Conservation (phyloP, 352 stramenopile genomes). For the Phytophthora parvispora region DNA sequence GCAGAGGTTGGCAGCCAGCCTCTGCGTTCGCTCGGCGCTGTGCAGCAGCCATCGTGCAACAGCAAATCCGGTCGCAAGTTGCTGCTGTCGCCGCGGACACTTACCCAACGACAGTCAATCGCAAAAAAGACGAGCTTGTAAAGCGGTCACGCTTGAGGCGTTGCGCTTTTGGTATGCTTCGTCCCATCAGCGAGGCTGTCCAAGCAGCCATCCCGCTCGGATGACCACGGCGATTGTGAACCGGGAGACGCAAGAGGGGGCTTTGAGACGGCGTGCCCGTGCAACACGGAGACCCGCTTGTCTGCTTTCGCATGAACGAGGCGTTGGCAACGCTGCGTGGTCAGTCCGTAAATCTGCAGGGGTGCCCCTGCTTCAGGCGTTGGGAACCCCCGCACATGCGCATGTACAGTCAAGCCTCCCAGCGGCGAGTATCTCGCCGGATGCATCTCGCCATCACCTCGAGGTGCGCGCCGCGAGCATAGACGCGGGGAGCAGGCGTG, state of each 20-base stretch:
- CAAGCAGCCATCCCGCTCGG: background rate
- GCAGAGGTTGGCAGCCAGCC: too few species aligned
- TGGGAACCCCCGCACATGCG: too few species aligned
- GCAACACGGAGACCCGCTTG: background rate
- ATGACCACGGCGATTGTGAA: background rate
- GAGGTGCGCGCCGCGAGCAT: conserved; percentile 11
- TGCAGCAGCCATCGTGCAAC: background rate
- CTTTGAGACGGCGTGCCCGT: background rate
- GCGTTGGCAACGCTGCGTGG: background rate
- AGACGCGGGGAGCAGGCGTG: conserved; percentile 13
- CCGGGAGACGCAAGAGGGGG: background rate
- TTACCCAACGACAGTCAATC: background rate
- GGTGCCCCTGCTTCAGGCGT: too few species aligned
- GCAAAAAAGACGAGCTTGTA: background rate
- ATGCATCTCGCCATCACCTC: background rate
- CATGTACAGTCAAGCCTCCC: too few species aligned
- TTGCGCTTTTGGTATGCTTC: too few species aligned
- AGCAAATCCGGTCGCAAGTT: background rate
- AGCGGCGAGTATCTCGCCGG: too few species aligned
- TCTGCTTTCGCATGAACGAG: conserved; percentile 14
- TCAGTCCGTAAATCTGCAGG: too few species aligned
- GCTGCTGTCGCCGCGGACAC: background rate
- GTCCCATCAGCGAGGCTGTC: background rate
- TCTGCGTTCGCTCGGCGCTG: background rate
- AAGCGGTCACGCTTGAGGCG: background rate